Base-by-base conservation (phyloP, 2,329 filamentous ascomycete species). In the Cordyceps farinosa region DNA sequence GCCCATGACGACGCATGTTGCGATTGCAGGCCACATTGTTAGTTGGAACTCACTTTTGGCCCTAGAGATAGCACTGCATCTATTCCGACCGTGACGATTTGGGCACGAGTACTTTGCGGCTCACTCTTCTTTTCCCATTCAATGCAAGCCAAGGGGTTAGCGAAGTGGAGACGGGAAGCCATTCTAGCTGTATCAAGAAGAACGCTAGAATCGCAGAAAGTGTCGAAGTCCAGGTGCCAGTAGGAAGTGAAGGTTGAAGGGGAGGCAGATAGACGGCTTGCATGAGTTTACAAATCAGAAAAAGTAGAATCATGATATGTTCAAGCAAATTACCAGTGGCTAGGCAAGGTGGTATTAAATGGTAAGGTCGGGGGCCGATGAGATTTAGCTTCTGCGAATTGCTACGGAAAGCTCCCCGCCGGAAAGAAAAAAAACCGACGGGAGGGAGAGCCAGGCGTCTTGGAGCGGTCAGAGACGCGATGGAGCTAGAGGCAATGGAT, bases 301-400 rank as follows among this genome's bases (percentile, higher is more conserved):
- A 38, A 7, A 40, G 60, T 8, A 32, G 9, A 42, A 27, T 38
- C 27, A 51, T n/a, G 53, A 38, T 36, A 32, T 55, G 52, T 48
- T 32, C 34, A 55, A 27, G 44, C 36, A 60, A 34, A 34, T 42
- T 60, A 38, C 22, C 40, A 56, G 55, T 61, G 51, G 38, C 40
- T 38, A 34, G 27, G 32, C 56, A n/a, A 32, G 62, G 61, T 9
- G 42, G 40, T 61, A n/a, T 30, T 15, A 17, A 22, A 53, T 54
- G 32, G 40, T 59, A 64, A 64, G 59, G 42, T 70, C 70, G 72
- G 73, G 71, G 69, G 67, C 68, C 66, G 64, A 67, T 69, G 68
- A 63, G 65, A 71, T 75, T 75, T 75, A 74, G 71, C 65, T 73
- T 74, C 73, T 67, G 66, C 65, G 56, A 56, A 64, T 60, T 59